Evolutionary conservation across 345 rosid genomes (phyloP).

Genomic region (Aquilaria sinensis): DNA sequence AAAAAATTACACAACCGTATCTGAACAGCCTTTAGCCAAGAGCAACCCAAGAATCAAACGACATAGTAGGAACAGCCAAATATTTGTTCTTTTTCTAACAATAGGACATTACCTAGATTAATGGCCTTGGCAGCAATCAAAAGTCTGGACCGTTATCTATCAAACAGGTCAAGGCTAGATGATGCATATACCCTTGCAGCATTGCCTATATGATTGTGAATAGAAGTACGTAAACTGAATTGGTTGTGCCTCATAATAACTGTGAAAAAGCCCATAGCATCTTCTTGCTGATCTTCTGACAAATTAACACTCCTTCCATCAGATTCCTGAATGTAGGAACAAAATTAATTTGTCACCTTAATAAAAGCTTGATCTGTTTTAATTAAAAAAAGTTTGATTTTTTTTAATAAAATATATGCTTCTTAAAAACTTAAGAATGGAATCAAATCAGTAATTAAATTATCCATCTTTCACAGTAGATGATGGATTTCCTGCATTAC

Average conservation of each 20-base stretch:
- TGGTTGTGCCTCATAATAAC: slow-evolving; percentile 59
- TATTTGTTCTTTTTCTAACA: no score
- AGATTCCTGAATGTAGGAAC: slow-evolving; percentile 48
- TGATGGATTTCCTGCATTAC: slow-evolving; percentile 25
- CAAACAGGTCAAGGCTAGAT: slow-evolving; percentile 37
- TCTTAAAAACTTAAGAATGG: not conserved
- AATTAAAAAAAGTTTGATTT: not conserved
- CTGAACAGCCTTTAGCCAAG: no score
- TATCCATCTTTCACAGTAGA: not conserved
- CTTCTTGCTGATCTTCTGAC: slow-evolving; percentile 39
- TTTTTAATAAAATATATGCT: no score
- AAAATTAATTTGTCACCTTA: slow-evolving; percentile 12
- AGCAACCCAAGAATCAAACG: slow-evolving; percentile 21
- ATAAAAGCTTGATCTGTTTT: not conserved
- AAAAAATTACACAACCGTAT: no score
- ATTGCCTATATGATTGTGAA: slow-evolving; percentile 18
- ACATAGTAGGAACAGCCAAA: no score
- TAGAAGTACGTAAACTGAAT: slow-evolving; percentile 28
- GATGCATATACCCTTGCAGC: slow-evolving; percentile 22
- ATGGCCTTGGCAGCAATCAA: no score
- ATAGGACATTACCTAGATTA: no score
- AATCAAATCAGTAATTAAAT: slow-evolving; percentile 1
- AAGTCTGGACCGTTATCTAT: no score
- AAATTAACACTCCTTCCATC: slow-evolving; percentile 49
- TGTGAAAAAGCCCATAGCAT: slow-evolving; percentile 62